Conservation (phyloP, 2,329 filamentous ascomycete genomes). For the Mycocentrospora acerina region DNA sequence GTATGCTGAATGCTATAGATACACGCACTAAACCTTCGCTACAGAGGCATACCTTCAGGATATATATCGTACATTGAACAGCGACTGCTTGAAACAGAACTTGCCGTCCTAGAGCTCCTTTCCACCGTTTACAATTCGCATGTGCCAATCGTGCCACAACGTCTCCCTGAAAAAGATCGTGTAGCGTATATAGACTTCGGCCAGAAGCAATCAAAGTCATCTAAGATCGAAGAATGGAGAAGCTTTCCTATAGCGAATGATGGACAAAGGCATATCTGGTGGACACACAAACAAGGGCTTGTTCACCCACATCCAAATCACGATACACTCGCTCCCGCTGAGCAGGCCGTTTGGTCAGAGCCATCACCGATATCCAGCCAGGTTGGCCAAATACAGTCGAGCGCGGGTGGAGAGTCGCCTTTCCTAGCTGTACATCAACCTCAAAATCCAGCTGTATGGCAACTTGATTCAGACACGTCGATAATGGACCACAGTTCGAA, state of each 20-base stretch:
- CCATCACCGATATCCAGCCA: slow-evolving; percentile 4
- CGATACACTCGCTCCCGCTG: not conserved
- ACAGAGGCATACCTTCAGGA: slow-evolving; percentile 24
- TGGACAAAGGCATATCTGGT: slow-evolving; percentile 15
- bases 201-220: slow-evolving; percentile 19
- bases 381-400: slow-evolving; percentile 3
- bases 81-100: slow-evolving; percentile 23
- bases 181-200: slow-evolving; percentile 7
- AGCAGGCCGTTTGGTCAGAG: slow-evolving; percentile 3
- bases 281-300: slow-evolving; percentile 7
- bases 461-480: not conserved
- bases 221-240: slow-evolving; percentile 26
- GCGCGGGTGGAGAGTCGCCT: not conserved
- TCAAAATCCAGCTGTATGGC: slow-evolving; percentile 3
- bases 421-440: not conserved
- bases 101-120: slow-evolving; percentile 19
- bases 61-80: slow-evolving; percentile 25
- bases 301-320: slow-evolving; percentile 1
- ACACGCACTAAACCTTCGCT: not conserved
- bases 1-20: not conserved
- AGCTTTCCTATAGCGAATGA: slow-evolving; percentile 13
- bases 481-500: not conserved
- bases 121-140: slow-evolving; percentile 14
- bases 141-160: slow-evolving; percentile 7
- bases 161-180: slow-evolving; percentile 8